Percentiles rank a stretch among this genome's conserved stretches.
These are phyloP conservation scores for Lenzites betulinus DNA, from an alignment of 768 basidiomycete species.

Conservation along the genomic window DNA sequence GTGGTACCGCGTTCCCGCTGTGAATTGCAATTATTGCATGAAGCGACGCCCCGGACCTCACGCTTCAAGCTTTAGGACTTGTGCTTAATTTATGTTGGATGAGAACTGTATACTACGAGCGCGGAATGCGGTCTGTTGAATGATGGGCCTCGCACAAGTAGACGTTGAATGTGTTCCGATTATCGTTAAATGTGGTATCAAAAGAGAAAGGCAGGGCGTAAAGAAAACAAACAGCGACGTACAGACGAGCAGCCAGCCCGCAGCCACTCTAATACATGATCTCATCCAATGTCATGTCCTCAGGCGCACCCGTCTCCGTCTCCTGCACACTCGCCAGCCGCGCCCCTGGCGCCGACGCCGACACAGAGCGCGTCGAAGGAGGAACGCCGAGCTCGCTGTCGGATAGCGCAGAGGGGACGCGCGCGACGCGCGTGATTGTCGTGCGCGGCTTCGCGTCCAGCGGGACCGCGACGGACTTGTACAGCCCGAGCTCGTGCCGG, in stretches of 20 bases:
- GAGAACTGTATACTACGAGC: too few relatives aligned
- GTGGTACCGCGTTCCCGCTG: background rate
- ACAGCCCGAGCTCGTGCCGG: slow-evolving; percentile 36
- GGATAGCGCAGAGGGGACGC: slow-evolving; percentile 24
- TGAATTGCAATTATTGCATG: background rate
- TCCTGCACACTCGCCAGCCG: slow-evolving; percentile 19
- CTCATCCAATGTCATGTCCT: slow-evolving; percentile 37
- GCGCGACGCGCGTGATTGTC: slow-evolving; percentile 35
- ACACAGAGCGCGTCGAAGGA: background rate
- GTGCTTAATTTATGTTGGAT: too few relatives aligned
- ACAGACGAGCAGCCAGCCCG: background rate
- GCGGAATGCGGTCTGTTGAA: too few relatives aligned
- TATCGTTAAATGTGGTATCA: background rate
- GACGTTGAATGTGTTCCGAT: too few relatives aligned
- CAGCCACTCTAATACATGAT: too few relatives aligned
- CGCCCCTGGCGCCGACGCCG: background rate
- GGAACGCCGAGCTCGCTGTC: background rate
- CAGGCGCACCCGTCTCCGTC: slow-evolving; percentile 17
- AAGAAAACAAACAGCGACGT: background rate
- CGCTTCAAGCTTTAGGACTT: too few relatives aligned
- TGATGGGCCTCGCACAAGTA: too few relatives aligned
- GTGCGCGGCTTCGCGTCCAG: slow-evolving; percentile 34
- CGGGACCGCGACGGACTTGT: slow-evolving; percentile 37
- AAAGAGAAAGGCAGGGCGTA: background rate
- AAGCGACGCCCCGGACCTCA: too few relatives aligned